Percentiles rank a stretch among this genome's conserved stretches.
Conservation (phyloP, 371 early-diverging fungal genomes). For the Mortierella polycephala region DNA sequence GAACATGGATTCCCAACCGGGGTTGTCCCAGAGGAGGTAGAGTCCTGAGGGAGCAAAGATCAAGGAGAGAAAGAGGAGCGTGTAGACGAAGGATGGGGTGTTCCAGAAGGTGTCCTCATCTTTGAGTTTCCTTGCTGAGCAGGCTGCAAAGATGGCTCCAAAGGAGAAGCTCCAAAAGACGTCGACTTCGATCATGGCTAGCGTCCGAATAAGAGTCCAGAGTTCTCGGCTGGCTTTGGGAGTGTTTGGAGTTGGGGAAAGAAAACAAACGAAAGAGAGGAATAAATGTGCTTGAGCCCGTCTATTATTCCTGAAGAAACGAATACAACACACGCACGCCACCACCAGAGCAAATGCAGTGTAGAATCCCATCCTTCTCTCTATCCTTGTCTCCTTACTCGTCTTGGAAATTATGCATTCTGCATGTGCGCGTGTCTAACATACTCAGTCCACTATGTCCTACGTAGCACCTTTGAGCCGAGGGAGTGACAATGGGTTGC, state of each 20-base stretch:
- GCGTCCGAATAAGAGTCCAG: neutral
- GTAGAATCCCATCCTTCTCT: too few relatives aligned
- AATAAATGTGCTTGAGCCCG: too few relatives aligned
- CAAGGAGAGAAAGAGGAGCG: conserved; percentile 47
- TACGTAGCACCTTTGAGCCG: too few relatives aligned
- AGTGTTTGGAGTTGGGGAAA: neutral
- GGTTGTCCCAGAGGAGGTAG: conserved; percentile 51
- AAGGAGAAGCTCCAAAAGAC: conserved; percentile 53
- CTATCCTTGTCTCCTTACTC: too few relatives aligned
- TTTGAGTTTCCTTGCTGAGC: conserved; percentile 35
- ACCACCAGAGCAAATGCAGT: too few relatives aligned
- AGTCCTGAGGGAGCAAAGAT: conserved; percentile 54
- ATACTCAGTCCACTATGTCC: too few relatives aligned
- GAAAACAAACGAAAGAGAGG: neutral
- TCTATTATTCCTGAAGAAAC: too few relatives aligned
- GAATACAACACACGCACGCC: too few relatives aligned
- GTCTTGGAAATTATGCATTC: too few relatives aligned
- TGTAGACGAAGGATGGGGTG: conserved; percentile 52
- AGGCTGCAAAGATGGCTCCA: conserved; percentile 45
- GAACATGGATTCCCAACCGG: conserved; percentile 52
- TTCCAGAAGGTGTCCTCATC: conserved; percentile 19
- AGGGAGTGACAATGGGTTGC: too few relatives aligned
- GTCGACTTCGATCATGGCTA: conserved; percentile 46
- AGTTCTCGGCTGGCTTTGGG: too few relatives aligned
- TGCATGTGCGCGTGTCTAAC: too few relatives aligned